phyloP scores from a whole-genome alignment of 2,329 filamentous ascomycete genomes.

The Microcyclospora pomicola region DNA sequence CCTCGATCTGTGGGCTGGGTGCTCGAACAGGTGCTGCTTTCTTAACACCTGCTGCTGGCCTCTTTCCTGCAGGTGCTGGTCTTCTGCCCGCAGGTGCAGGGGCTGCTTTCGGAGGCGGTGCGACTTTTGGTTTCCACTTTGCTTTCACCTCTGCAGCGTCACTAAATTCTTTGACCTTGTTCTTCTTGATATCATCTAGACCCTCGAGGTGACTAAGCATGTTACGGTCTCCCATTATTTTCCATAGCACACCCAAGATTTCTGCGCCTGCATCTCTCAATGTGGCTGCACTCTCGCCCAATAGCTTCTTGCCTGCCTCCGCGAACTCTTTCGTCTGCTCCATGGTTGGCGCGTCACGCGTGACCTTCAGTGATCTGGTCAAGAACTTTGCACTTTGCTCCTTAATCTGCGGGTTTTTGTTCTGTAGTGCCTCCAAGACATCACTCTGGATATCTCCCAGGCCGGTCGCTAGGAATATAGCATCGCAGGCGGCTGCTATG shows the following conservation, averaged over 20 bases:
- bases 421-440: constrained; percentile 65
- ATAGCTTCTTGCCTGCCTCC: constrained; percentile 76
- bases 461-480: constrained; percentile 50
- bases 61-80: constrained; percentile 35
- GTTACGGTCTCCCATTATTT: constrained; percentile 89
- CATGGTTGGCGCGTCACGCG: constrained; percentile 69
- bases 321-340: constrained; percentile 72
- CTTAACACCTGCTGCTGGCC: constrained; percentile 22
- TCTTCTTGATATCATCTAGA: constrained; percentile 88
- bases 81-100: constrained; percentile 43
- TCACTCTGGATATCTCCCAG: constrained; percentile 85
- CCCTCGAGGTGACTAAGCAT: constrained; percentile 90
- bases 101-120: constrained; percentile 43
- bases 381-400: constrained; percentile 89
- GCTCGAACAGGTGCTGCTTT: constrained; percentile 29
- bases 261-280: constrained; percentile 84
- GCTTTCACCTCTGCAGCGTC: constrained; percentile 72
- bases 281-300: constrained; percentile 76
- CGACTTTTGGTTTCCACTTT: constrained; percentile 81
- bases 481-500: constrained; percentile 69
- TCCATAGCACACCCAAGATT: constrained; percentile 88
- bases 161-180: constrained; percentile 86
- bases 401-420: constrained; percentile 97
- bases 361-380: constrained; percentile 73
- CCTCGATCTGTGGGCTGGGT: constrained; percentile 28